Conservation (phyloP, 2,329 filamentous ascomycete species). For the Calonectria pseudoreteaudii region DNA sequence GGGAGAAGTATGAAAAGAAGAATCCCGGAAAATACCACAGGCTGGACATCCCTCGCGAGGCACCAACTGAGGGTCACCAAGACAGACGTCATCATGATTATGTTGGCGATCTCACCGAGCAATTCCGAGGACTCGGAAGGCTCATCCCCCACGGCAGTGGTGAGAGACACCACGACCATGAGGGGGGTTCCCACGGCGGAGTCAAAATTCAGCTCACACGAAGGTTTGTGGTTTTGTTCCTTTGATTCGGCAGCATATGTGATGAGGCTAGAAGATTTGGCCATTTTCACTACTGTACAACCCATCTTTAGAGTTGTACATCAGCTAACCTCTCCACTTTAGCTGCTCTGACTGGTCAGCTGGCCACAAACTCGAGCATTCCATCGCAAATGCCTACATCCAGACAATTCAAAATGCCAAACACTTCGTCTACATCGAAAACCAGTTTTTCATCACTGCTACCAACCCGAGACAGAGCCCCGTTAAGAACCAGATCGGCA, state of each 20-base stretch:
- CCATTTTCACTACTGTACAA: not conserved
- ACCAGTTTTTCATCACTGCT: constrained; percentile 90
- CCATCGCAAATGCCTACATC: constrained; percentile 87
- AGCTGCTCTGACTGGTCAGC: constrained; percentile 65
- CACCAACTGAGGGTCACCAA: constrained; percentile 14
- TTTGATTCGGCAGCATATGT: not conserved
- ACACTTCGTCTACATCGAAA: constrained; percentile 85
- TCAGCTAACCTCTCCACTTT: constrained; percentile 7
- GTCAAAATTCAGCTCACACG: constrained; percentile 63
- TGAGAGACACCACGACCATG: constrained; percentile 29
- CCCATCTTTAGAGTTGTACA: not conserved
- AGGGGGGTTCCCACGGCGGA: constrained; percentile 25
- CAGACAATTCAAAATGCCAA: constrained; percentile 75
- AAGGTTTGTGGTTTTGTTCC: constrained; percentile 50
- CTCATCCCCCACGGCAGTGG: constrained; percentile 51
- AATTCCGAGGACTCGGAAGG: constrained; percentile 55
- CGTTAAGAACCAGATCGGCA: constrained; percentile 82
- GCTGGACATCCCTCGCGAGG: constrained; percentile 29
- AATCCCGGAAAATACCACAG: constrained; percentile 62
- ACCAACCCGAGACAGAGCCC: constrained; percentile 77
- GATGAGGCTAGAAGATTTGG: not conserved
- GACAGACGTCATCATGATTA: constrained; percentile 40
- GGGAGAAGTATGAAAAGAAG: constrained; percentile 77
- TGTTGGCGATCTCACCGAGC: constrained; percentile 58
- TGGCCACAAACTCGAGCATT: constrained; percentile 72